These are phyloP conservation scores for Pterocarpus macrocarpus DNA, from an alignment of 306 rosid genomes.

Conservation along the genomic window DNA sequence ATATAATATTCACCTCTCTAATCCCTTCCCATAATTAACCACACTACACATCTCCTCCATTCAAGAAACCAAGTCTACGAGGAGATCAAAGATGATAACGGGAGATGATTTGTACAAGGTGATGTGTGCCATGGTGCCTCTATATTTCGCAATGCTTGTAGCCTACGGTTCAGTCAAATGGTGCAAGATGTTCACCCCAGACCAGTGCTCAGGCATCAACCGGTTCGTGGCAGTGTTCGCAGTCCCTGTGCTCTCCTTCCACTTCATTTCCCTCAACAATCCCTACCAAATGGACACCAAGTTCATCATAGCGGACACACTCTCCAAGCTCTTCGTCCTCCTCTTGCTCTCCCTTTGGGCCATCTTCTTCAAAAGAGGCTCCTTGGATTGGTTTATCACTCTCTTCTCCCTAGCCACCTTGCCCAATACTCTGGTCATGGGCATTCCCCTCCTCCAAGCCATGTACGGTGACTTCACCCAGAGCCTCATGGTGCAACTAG, in stretches of 20 bases:
- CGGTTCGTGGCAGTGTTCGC: conserved; percentile 95
- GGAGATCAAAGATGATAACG: conserved; percentile 60
- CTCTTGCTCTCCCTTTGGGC: conserved; percentile 62
- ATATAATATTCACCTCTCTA: neutral
- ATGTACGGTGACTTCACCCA: conserved; percentile 85
- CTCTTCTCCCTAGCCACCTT: conserved; percentile 81
- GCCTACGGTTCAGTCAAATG: conserved; percentile 93
- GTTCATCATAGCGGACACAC: conserved; percentile 78
- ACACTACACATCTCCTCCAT: neutral
- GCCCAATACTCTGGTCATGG: conserved; percentile 92
- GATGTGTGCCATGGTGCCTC: conserved; percentile 89
- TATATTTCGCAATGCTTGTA: conserved; percentile 85
- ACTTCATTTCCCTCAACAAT: conserved; percentile 79
- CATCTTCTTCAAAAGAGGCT: conserved; percentile 56
- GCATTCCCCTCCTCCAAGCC: conserved; percentile 86
- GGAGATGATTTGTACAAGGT: conserved; percentile 85
- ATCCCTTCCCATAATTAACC: neutral
- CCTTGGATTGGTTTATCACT: conserved; percentile 87
- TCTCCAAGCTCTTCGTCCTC: conserved; percentile 69
- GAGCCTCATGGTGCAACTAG: conserved; percentile 84
- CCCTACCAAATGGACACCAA: conserved; percentile 80
- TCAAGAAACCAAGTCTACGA: neutral
- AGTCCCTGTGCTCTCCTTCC: conserved; percentile 86
- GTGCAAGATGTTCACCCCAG: conserved; percentile 83
- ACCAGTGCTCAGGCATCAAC: conserved; percentile 90